Evolutionary conservation across 1,284 basidiomycete species (phyloP).

Genomic region (Austropuccinia psidii): DNA sequence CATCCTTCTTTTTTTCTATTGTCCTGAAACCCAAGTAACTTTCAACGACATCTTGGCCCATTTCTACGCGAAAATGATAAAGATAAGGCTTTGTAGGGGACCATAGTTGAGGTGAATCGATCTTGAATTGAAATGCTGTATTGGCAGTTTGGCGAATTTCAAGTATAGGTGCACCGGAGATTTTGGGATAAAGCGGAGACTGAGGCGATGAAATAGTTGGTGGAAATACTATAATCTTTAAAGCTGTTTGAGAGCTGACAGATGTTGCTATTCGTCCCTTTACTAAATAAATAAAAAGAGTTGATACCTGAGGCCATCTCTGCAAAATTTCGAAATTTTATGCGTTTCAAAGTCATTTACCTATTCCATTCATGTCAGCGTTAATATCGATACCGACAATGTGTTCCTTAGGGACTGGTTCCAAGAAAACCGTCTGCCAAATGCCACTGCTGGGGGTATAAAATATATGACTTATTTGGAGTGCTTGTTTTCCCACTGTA

Average conservation of each 20-base stretch:
- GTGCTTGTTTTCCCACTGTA: slow-evolving; percentile 25
- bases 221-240: neutral
- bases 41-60: slow-evolving; percentile 28
- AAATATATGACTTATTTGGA: slow-evolving; percentile 13
- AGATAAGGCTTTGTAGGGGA: slow-evolving; percentile 28
- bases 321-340: too few relatives aligned
- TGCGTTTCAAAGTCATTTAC: neutral
- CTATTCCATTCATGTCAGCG: slow-evolving; percentile 4
- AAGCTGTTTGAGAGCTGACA: neutral
- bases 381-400: slow-evolving; percentile 6
- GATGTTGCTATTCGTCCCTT: too few relatives aligned
- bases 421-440: slow-evolving; percentile 37
- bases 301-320: neutral
- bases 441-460: slow-evolving; percentile 37
- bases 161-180: neutral
- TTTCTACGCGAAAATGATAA: slow-evolving; percentile 30
- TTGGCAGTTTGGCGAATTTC: slow-evolving; percentile 26
- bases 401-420: slow-evolving; percentile 31
- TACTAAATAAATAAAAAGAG: neutral
- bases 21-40: slow-evolving; percentile 37
- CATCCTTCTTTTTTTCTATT: slow-evolving; percentile 31
- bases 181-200: neutral
- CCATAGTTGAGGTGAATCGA: slow-evolving; percentile 31
- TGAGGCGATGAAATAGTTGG: neutral
- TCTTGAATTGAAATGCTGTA: slow-evolving; percentile 6